phyloP scores from a whole-genome alignment of 2,329 filamentous ascomycete species.

The Salinomyces thailandicus region DNA sequence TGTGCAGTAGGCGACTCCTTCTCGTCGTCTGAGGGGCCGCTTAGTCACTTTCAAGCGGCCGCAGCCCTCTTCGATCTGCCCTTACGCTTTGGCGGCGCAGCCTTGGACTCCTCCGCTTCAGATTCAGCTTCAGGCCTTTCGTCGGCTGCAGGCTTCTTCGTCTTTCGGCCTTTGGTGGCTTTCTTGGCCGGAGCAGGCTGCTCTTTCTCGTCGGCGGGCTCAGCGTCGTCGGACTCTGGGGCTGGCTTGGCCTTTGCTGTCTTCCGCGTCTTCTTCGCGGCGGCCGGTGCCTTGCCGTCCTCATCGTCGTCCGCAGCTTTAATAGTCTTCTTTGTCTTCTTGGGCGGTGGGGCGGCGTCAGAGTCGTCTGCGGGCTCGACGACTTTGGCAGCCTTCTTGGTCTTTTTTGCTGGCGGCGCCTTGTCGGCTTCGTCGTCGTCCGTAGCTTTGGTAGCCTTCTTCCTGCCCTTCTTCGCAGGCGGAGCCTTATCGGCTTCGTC shows the following conservation, averaged over 20 bases:
- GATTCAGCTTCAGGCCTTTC: conserved; percentile 1
- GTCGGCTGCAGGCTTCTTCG: conserved; percentile 3
- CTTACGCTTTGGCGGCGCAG: conserved; percentile 25
- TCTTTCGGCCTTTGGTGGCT: conserved; percentile 4
- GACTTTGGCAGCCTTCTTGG: conserved; percentile 3
- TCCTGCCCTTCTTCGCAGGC: not conserved
- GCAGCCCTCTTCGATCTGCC: conserved; percentile 23
- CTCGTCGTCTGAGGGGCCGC: no score
- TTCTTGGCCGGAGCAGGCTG: conserved; percentile 1
- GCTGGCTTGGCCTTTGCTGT: conserved; percentile 5
- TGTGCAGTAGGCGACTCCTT: no score
- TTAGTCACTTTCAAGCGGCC: no score
- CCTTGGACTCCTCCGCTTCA: conserved; percentile 24
- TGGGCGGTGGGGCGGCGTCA: not conserved
- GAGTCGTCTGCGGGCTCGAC: not conserved
- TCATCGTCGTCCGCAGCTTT: conserved; percentile 8
- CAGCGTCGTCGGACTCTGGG: conserved; percentile 1
- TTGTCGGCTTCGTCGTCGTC: conserved; percentile 4
- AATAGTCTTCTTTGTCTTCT: no score
- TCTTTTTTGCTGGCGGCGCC: conserved; percentile 4
- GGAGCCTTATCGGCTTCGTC: conserved; percentile 4
- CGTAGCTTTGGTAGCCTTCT: not conserved
- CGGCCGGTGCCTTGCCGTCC: conserved; percentile 6
- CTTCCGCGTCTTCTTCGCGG: conserved; percentile 9
- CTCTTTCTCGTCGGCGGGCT: conserved; percentile 4